Conservation (phyloP, 257 asterid genomes). For the Primulina tabacum region DNA sequence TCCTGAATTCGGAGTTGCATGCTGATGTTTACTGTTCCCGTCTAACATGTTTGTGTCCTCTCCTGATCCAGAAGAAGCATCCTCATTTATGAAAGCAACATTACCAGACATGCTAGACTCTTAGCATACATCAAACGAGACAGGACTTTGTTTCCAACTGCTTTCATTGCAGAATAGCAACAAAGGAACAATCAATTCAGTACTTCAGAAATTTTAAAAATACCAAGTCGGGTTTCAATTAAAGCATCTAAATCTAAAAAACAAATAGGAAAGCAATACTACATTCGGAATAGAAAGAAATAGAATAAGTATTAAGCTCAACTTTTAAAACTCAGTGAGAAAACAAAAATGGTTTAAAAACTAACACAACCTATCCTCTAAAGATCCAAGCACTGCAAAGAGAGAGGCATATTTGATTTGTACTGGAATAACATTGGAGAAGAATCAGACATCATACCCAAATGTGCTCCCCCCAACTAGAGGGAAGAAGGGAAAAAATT, state of each 20-base stretch:
- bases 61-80: conserved; percentile 83
- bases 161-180: conserved; percentile 31
- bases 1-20: conserved; percentile 52
- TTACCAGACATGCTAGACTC: conserved; percentile 65
- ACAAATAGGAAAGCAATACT: background rate
- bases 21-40: conserved; percentile 57
- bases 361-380: conserved; percentile 1
- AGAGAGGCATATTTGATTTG: conserved; percentile 6
- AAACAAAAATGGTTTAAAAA: conserved; percentile 6
- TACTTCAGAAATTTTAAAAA: conserved; percentile 15
- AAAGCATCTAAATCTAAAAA: conserved; percentile 18
- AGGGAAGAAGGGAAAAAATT: too few species aligned
- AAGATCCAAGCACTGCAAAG: conserved; percentile 11
- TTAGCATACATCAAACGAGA: conserved; percentile 38
- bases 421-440: conserved; percentile 1
- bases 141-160: conserved; percentile 32
- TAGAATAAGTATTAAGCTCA: background rate
- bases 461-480: too few species aligned
- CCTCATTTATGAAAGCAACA: conserved; percentile 67
- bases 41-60: conserved; percentile 75
- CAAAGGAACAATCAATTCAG: conserved; percentile 22
- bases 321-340: conserved; percentile 3
- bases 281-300: conserved; percentile 12
- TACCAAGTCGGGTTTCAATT: conserved; percentile 19
- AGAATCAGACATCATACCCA: background rate